These are phyloP conservation scores for Cotoneaster glaucophyllus DNA, from an alignment of 306 rosid species.

Conservation along the genomic window DNA sequence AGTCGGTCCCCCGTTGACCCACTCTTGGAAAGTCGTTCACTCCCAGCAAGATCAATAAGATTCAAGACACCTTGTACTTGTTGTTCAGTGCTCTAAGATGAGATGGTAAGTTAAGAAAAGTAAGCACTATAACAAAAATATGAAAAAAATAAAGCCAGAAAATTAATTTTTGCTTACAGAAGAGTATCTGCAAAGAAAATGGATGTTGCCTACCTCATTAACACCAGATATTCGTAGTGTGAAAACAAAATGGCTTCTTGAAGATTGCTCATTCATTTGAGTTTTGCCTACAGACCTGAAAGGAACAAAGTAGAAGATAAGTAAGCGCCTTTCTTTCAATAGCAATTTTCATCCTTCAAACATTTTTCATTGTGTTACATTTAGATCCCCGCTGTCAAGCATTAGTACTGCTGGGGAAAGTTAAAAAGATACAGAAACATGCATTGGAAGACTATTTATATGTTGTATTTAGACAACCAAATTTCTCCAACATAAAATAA, in stretches of 20 bases:
- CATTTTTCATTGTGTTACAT: neutral
- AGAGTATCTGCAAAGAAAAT: neutral
- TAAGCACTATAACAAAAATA: neutral
- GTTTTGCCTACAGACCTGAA: slow-evolving; percentile 92
- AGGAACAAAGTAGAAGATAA: slow-evolving; percentile 14
- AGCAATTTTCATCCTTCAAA: neutral
- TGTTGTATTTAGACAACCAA: neutral
- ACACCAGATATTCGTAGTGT: slow-evolving; percentile 82
- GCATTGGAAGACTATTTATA: neutral
- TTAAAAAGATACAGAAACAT: neutral
- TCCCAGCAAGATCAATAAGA: slow-evolving; percentile 97
- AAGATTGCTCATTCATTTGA: slow-evolving; percentile 94
- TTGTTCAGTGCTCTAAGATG: slow-evolving; percentile 81
- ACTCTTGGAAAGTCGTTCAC: slow-evolving; percentile 96
- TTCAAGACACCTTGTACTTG: slow-evolving; percentile 91
- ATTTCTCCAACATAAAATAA: neutral
- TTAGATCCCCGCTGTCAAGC: neutral
- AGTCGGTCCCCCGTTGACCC: slow-evolving; percentile 92
- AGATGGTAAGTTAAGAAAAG: neutral
- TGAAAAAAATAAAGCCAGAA: neutral
- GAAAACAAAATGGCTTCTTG: slow-evolving; percentile 97
- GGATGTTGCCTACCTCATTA: slow-evolving; percentile 61
- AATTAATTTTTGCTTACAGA: neutral
- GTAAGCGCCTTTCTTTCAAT: neutral
- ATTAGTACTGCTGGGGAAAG: neutral